Evolutionary conservation across 2,329 filamentous ascomycete species (phyloP), one percentile per base, ranked within the genome.

Genomic region (Neodidymelliopsis sp.): DNA sequence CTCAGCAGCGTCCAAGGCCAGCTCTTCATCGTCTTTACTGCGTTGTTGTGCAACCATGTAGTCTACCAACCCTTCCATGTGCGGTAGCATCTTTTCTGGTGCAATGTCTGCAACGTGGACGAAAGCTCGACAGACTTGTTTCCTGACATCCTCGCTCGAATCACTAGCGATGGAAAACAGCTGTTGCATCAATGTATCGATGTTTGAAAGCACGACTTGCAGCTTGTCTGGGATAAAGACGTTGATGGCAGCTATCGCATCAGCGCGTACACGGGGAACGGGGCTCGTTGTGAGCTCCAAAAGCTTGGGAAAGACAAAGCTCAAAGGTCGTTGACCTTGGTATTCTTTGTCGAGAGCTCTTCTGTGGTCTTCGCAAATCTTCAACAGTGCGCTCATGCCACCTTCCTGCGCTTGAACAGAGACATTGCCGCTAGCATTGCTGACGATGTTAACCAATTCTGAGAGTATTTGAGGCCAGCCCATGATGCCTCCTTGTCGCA

Each of bases 321-420:
- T 88, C 52, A 97, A 83, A 2, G 94, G 94, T 47, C 91, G 84
- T 73, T 97, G 88, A 53, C 91, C 91, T 67, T 91, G 86, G 71
- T 96, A 90, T 57, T 96, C 90, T 63, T 87, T 86, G 74, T 96
- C 91, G 43, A 99, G 79, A 50, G 90, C 81, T 69, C 89, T 91
- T 66, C 85, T 87, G 76, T 96, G 97, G 75, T 99, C 94, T 75
- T 99, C 94, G 75, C 94, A 99, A 54, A 99, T 92, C 79, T 97
- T 97, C 71, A 88, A 80, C 73, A 99, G 80, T 36, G 94, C 92
- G 37, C 89, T 85, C 89, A 97, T 96, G 61, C 91, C 92, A 53
- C 92, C 92, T 72, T 99, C 93, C 69, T 97, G 91, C 10, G 88
- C 86, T 66, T 90, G 83, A 31, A 82, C 77, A 6, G 90, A 79